phyloP scores from a whole-genome alignment of 345 rosid species.

The Mercurialis annua region DNA sequence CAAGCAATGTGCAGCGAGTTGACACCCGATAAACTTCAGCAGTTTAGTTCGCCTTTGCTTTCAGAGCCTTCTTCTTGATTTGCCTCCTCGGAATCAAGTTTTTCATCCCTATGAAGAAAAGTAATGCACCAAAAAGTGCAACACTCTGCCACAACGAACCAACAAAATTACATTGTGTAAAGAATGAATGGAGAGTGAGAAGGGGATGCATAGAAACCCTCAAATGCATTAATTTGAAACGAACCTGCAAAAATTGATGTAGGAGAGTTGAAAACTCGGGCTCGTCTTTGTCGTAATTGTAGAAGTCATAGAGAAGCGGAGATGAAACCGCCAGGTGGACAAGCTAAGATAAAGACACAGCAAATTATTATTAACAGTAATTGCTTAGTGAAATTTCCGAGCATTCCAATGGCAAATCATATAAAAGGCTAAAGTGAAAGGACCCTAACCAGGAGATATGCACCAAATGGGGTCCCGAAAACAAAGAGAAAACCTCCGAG shows the following conservation, averaged over 20 bases:
- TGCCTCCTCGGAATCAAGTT: constrained; percentile 59
- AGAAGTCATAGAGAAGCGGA: constrained; percentile 82
- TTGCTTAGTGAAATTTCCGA: constrained; percentile 2
- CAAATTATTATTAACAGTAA: not conserved
- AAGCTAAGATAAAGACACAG: constrained; percentile 43
- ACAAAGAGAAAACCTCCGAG: constrained; percentile 76
- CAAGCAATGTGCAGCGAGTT: constrained; percentile 7
- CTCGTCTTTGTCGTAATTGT: constrained; percentile 53
- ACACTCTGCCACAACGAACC: constrained; percentile 43
- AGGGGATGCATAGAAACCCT: not conserved
- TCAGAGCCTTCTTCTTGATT: constrained; percentile 50
- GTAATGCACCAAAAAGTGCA: constrained; percentile 83
- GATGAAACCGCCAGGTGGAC: constrained; percentile 50
- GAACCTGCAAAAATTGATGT: constrained; percentile 67
- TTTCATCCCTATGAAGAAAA: constrained; percentile 87
- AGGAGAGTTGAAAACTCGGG: constrained; percentile 44
- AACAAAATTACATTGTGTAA: not conserved
- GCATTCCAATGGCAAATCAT: not conserved
- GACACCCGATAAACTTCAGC: constrained; percentile 4
- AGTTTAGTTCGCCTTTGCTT: constrained; percentile 21
- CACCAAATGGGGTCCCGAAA: constrained; percentile 68
- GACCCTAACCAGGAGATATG: constrained; percentile 23
- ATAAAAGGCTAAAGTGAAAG: constrained; percentile 6
- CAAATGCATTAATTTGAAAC: not conserved
- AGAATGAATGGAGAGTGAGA: not conserved